These are phyloP conservation scores for Wickerhamomyces hampshirensis DNA, from an alignment of 805 yeast species.

Conservation along the genomic window DNA sequence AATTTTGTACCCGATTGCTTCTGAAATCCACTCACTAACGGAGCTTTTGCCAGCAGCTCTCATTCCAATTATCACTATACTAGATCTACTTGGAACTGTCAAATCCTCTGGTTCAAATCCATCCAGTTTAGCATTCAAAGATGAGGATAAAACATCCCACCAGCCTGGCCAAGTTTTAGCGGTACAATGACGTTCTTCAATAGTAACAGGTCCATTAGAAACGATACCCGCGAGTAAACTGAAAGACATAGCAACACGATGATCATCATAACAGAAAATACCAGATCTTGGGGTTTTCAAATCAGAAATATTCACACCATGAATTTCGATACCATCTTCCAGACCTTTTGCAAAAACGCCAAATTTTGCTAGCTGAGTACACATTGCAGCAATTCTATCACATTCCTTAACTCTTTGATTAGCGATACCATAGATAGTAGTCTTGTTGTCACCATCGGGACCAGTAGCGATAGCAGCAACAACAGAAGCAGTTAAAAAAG, in stretches of 20 bases:
- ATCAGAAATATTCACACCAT: slow-evolving; percentile 52
- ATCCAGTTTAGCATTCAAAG: slow-evolving; percentile 57
- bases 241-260: slow-evolving; percentile 97
- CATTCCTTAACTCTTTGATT: slow-evolving; percentile 98
- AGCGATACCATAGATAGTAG: slow-evolving; percentile 91
- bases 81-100: slow-evolving; percentile 34
- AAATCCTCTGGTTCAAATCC: slow-evolving; percentile 57
- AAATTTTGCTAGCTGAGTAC: slow-evolving; percentile 78
- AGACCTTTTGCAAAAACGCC: slow-evolving; percentile 84
- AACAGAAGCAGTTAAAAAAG: slow-evolving; percentile 93
- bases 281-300: slow-evolving; percentile 60
- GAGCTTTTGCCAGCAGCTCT: slow-evolving; percentile 96
- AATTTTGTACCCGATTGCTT: slow-evolving; percentile 57
- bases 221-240: slow-evolving; percentile 79
- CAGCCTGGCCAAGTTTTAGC: slow-evolving; percentile 99
- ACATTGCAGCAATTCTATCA: slow-evolving; percentile 94
- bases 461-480: slow-evolving; percentile 88
- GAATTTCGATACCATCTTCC: slow-evolving; percentile 88
- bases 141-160: slow-evolving; percentile 89
- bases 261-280: slow-evolving; percentile 84
- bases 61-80: slow-evolving; percentile 87
- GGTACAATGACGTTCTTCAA: slow-evolving; percentile 86
- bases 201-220: slow-evolving; percentile 47
- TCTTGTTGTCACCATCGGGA: slow-evolving; percentile 38
- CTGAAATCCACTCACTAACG: slow-evolving; percentile 73